Evolutionary conservation across 805 yeast species (phyloP), one percentile per base, ranked within the genome.

Genomic region (Candida pseudoglaebosa): DNA sequence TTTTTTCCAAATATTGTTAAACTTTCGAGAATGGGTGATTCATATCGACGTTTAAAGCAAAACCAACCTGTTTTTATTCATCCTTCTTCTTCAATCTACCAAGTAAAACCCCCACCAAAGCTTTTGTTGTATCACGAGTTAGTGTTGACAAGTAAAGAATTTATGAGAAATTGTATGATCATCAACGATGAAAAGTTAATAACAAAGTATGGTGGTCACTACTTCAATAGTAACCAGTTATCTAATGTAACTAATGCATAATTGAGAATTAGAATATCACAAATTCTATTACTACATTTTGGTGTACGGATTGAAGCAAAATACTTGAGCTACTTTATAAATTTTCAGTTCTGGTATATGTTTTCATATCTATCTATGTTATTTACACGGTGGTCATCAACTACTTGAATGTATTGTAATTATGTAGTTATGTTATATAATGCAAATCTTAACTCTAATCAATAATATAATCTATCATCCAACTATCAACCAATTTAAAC

Each of bases 111-210:
- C 15, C 90, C 89, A 0, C 82, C 90, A 3, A 82, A 77, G 46
- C 66, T 77, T 38, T 67, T 93, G 4, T 65, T 91, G 12, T 93
- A 87, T 56, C 88, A 89, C 52, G 95, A 91, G 44, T 65, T 91
- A 50, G 83, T 91, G 36, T 60, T 84, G 34, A 91, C 99, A 0
- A 76, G 88, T 18, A 86, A 82, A 56, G 97, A 90, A 62, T 91
- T 80, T 59, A 86, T 93, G 88, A 73, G 90, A 41, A 82, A 82
- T 47, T 80, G 89, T 52, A 75, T 85, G 59, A 77, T 88, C 0
- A 67, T 84, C 3, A 78, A 82, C 29, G 90, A 84, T 21, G 65
- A 65, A 34, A 24, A 19, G 9, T 28, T 33, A 18, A 18, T 32
- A n/a, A 18, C 36, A 5, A 21, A 33, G 18, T 33, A 33, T n/a